Conservation (phyloP, 208 protist species). For the Vickermania ingenoplastis region DNA sequence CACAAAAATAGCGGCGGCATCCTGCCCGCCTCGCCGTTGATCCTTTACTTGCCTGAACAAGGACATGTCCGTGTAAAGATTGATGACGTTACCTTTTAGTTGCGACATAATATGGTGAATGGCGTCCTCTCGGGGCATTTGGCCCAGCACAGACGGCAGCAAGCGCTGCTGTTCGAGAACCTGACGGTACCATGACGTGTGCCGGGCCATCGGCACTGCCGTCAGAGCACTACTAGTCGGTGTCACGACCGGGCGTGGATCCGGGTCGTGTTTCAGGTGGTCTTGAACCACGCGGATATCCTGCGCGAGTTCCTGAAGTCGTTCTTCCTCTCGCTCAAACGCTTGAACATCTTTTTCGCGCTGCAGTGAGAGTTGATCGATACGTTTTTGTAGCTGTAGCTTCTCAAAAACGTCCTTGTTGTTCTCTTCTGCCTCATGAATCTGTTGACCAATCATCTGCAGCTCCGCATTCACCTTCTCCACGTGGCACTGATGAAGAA, state of each 20-base stretch:
- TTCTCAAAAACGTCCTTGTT: conserved; percentile 76
- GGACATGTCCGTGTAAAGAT: conserved; percentile 77
- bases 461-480: conserved; percentile 18
- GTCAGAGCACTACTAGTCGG: not conserved
- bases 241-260: conserved; percentile 1
- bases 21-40: conserved; percentile 33
- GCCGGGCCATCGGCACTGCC: conserved; percentile 19
- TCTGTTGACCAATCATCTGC: conserved; percentile 20
- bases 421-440: conserved; percentile 39
- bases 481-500: conserved; percentile 21
- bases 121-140: conserved; percentile 51
- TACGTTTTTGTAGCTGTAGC: conserved; percentile 67
- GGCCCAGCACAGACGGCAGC: conserved; percentile 47
- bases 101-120: conserved; percentile 71
- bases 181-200: conserved; percentile 25
- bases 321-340: conserved; percentile 14
- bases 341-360: conserved; percentile 14
- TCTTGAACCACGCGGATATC: not conserved
- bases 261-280: conserved; percentile 1
- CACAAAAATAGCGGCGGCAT: conserved; percentile 57
- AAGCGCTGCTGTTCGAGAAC: conserved; percentile 55
- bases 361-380: conserved; percentile 41
- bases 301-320: conserved; percentile 10
- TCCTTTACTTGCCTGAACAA: conserved; percentile 77
- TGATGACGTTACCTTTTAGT: conserved; percentile 80